Conservation (phyloP, 495 filamentous ascomycete genomes). For the Tuber calosporum region DNA sequence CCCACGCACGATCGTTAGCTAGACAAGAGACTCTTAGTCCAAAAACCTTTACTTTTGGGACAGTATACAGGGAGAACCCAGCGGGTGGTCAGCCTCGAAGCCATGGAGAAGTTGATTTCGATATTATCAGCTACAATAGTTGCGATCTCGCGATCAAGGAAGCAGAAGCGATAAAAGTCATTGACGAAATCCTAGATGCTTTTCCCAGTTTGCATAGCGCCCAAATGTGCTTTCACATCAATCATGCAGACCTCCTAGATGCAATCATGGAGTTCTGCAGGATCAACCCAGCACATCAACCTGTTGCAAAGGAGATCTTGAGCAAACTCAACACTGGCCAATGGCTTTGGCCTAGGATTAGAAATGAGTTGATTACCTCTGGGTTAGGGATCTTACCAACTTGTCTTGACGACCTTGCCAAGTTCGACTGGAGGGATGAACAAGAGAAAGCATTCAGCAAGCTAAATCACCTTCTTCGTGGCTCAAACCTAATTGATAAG, state of each 20-base stretch:
- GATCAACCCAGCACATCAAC: conserved; percentile 60
- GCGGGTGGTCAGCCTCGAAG: conserved; percentile 72
- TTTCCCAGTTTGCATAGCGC: conserved; percentile 65
- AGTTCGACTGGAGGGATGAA: conserved; percentile 81
- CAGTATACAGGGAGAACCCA: conserved; percentile 72
- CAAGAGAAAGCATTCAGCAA: conserved; percentile 65
- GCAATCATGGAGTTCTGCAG: conserved; percentile 81
- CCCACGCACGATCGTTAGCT: conserved; percentile 78
- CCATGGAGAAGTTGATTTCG: conserved; percentile 87
- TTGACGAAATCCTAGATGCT: conserved; percentile 79
- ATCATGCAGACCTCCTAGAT: conserved; percentile 72
- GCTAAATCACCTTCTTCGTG: conserved; percentile 66
- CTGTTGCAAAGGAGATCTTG: conserved; percentile 69
- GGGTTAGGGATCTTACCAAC: conserved; percentile 77
- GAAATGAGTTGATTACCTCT: conserved; percentile 71
- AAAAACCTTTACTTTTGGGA: conserved; percentile 82
- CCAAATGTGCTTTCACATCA: conserved; percentile 84
- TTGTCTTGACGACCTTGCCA: conserved; percentile 78
- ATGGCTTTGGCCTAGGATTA: conserved; percentile 76
- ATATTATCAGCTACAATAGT: conserved; percentile 74
- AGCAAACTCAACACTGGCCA: conserved; percentile 81
- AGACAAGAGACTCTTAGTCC: conserved; percentile 59
- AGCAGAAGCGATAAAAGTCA: conserved; percentile 86
- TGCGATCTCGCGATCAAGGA: conserved; percentile 83
- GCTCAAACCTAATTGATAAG: conserved; percentile 58